Conservation (phyloP, 2,329 filamentous ascomycete genomes). For the Penicillium brevicompactum region DNA sequence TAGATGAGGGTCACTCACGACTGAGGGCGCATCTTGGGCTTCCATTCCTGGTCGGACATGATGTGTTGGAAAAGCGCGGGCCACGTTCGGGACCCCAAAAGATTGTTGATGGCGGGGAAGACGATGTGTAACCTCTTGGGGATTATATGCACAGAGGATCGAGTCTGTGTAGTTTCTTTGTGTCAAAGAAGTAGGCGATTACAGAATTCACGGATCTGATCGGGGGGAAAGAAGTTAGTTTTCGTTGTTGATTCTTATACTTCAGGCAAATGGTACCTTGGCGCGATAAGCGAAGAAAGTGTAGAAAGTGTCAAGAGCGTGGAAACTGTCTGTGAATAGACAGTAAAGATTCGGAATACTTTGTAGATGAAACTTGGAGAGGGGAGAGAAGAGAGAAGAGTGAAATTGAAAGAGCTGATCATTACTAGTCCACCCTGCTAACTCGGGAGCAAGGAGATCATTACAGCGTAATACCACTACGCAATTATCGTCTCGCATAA, state of each 20-base stretch:
- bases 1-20: conserved; percentile 58
- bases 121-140: neutral
- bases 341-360: neutral
- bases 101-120: neutral
- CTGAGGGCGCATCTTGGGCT: conserved; percentile 78
- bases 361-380: neutral
- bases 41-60: conserved; percentile 72
- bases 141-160: too few species aligned
- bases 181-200: neutral
- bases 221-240: neutral
- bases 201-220: neutral
- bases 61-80: neutral
- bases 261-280: neutral
- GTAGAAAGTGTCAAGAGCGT: neutral
- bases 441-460: conserved; percentile 5
- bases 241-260: neutral
- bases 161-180: neutral
- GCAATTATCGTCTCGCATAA: conserved; percentile 1
- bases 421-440: conserved; percentile 4
- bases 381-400: conserved; percentile 5
- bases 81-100: neutral
- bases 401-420: conserved; percentile 11
- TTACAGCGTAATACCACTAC: conserved; percentile 6
- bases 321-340: neutral
- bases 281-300: conserved; percentile 3